phyloP scores from a whole-genome alignment of 108 stramenopile species.

The Hondaea fermentalgiana region DNA sequence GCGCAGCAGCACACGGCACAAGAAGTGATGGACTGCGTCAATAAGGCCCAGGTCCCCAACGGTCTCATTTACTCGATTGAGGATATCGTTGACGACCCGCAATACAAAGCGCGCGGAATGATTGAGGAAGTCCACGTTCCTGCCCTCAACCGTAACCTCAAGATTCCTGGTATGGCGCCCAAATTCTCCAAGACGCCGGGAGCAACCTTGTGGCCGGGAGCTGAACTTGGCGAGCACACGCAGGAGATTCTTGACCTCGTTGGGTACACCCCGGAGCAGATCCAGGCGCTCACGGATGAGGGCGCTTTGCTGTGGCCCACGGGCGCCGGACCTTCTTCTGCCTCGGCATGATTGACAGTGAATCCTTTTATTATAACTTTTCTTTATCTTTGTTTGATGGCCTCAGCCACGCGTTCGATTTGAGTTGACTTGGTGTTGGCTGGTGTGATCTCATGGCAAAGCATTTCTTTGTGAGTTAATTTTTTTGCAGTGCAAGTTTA shows the following conservation, averaged over 20 bases:
- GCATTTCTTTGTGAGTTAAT: no score
- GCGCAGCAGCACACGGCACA: background rate
- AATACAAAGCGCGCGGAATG: background rate
- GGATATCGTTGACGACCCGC: background rate
- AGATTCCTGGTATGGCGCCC: background rate
- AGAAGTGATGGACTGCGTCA: background rate
- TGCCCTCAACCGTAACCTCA: background rate
- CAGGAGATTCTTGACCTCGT: background rate
- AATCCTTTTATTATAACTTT: no score
- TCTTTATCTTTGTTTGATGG: no score
- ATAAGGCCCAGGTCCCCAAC: conserved; percentile 9
- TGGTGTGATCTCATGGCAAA: no score
- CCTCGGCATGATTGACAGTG: background rate
- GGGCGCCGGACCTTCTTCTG: no score
- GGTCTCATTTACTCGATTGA: conserved; percentile 3
- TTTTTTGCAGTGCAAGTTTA: no score
- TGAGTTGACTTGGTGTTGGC: no score
- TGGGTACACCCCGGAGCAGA: background rate
- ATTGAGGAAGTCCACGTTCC: conserved; percentile 10
- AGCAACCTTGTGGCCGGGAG: background rate
- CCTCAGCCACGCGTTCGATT: no score
- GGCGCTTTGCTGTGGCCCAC: background rate
- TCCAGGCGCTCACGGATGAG: background rate
- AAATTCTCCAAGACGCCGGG: background rate
- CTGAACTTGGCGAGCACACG: background rate